Conservation (phyloP, 345 rosid species). For the Atalantia buxifolia region DNA sequence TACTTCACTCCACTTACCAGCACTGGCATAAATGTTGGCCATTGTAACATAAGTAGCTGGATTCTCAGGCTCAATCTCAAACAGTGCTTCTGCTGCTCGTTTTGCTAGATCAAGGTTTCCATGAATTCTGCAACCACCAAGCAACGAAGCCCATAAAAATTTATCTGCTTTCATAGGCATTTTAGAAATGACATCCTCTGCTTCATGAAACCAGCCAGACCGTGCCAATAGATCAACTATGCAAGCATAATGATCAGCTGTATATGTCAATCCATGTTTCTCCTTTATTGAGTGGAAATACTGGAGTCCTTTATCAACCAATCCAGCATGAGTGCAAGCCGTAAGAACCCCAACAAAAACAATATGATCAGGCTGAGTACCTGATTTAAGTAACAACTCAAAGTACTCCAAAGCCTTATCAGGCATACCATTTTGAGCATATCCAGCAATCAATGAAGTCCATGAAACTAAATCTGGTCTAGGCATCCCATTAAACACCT, state of each 20-base stretch:
- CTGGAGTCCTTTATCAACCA: constrained; percentile 69
- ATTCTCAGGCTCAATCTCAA: constrained; percentile 77
- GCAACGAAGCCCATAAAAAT: constrained; percentile 86
- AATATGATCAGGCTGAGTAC: constrained; percentile 67
- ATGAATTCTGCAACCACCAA: constrained; percentile 84
- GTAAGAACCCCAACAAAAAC: constrained; percentile 83
- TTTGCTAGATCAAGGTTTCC: constrained; percentile 68
- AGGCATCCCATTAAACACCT: constrained; percentile 49
- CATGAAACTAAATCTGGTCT: constrained; percentile 67
- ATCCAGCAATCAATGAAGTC: constrained; percentile 79
- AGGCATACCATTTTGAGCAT: constrained; percentile 79
- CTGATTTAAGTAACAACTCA: constrained; percentile 60
- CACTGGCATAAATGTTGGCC: constrained; percentile 82
- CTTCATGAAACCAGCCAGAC: constrained; percentile 56
- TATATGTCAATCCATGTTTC: constrained; percentile 51
- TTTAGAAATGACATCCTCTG: constrained; percentile 48
- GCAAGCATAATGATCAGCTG: constrained; percentile 87
- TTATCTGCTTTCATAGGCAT: constrained; percentile 81
- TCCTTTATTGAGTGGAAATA: constrained; percentile 63
- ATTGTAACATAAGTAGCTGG: constrained; percentile 86
- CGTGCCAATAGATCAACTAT: constrained; percentile 75
- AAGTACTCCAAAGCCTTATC: constrained; percentile 58
- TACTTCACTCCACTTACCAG: constrained; percentile 74
- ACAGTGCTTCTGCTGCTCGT: constrained; percentile 69
- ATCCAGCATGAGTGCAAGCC: constrained; percentile 84